These are phyloP conservation scores for Lentinula detonsa DNA, from an alignment of 768 basidiomycete species.

Conservation along the genomic window DNA sequence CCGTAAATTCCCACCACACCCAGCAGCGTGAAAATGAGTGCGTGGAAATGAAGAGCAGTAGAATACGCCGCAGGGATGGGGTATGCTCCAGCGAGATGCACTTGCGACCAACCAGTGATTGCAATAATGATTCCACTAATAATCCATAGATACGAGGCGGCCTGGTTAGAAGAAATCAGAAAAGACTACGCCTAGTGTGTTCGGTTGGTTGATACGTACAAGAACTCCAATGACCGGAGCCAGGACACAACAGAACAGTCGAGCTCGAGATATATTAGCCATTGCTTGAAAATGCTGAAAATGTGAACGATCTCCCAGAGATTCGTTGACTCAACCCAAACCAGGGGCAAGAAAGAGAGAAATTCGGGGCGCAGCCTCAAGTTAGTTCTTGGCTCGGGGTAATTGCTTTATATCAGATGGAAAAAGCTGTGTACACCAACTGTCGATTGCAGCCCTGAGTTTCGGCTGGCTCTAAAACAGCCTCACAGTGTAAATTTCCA, in stretches of 20 bases:
- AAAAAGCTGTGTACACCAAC: background rate
- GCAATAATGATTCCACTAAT: conserved; percentile 38
- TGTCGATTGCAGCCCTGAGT: background rate
- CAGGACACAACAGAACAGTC: background rate
- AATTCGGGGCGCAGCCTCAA: conserved; percentile 7
- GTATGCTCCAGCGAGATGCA: conserved; percentile 35
- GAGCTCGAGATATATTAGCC: conserved; percentile 1
- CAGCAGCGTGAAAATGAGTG: conserved; percentile 41
- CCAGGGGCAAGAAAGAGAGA: conserved; percentile 3
- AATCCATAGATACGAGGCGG: conserved; percentile 37
- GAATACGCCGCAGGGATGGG: conserved; percentile 30
- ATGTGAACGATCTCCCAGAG: conserved; percentile 3
- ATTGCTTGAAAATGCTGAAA: background rate
- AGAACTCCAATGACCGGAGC: background rate
- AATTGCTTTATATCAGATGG: background rate
- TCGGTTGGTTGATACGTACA: background rate
- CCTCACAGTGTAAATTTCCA: background rate
- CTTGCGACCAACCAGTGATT: conserved; percentile 40
- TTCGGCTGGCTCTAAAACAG: background rate
- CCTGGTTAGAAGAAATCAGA: conserved; percentile 12
- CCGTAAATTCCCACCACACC: conserved; percentile 44
- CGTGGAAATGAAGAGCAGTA: conserved; percentile 40
- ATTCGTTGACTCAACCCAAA: conserved; percentile 4
- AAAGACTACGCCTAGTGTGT: background rate
- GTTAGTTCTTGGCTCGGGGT: background rate